phyloP scores from a whole-genome alignment of 805 yeast species.

The Wickerhamomyces pijperi region DNA sequence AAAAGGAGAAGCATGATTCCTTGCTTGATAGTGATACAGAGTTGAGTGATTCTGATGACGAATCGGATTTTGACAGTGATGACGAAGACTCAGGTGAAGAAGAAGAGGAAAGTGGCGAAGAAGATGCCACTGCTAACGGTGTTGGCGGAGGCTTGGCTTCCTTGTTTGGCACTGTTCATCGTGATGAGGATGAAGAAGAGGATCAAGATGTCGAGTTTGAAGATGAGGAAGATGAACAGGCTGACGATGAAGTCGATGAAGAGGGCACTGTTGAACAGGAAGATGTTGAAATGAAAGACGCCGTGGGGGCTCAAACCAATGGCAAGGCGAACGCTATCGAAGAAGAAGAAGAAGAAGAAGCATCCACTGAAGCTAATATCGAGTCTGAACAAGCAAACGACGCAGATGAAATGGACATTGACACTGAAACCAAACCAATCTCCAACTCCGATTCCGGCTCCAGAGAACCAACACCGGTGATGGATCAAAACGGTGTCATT shows the following conservation, averaged over 20 bases:
- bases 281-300: too few relatives aligned
- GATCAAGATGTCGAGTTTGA: conserved; percentile 25
- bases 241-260: conserved; percentile 2
- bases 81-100: conserved; percentile 12
- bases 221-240: conserved; percentile 12
- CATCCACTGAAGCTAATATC: conserved; percentile 5
- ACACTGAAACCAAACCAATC: too few relatives aligned
- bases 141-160: conserved; percentile 23
- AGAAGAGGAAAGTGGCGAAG: conserved; percentile 8
- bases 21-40: conserved; percentile 17
- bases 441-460: background rate
- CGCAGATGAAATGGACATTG: background rate
- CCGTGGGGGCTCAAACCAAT: too few relatives aligned
- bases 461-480: conserved; percentile 9
- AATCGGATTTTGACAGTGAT: conserved; percentile 16
- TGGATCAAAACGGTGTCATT: conserved; percentile 29
- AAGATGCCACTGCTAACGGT: conserved; percentile 9
- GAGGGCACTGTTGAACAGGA: background rate
- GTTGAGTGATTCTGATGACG: conserved; percentile 17
- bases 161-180: conserved; percentile 23
- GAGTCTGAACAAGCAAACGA: background rate
- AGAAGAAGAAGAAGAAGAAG: too few relatives aligned
- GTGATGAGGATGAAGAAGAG: conserved; percentile 17
- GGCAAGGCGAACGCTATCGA: too few relatives aligned
- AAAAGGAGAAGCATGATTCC: conserved; percentile 12